These are phyloP conservation scores for Aspergillus spinulosporus DNA, from an alignment of 2,329 filamentous ascomycete genomes.

Conservation along the genomic window DNA sequence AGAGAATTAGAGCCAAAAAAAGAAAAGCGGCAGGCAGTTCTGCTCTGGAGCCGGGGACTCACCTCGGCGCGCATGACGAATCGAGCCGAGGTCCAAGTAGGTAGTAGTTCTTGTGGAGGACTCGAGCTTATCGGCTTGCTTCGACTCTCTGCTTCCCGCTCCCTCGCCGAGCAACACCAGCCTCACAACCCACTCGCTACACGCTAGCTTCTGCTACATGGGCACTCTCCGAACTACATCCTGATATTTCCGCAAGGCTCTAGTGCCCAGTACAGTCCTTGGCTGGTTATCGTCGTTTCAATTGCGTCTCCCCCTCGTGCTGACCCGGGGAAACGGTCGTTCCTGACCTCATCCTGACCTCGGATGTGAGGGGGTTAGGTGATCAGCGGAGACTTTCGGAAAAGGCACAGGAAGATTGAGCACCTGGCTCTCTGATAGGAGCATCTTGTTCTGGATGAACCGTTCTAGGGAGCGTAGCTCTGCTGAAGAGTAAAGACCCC, in stretches of 20 bases:
- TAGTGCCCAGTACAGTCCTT: not conserved
- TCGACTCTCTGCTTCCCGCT: slow-evolving; percentile 18
- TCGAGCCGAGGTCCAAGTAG: slow-evolving; percentile 35
- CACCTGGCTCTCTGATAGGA: slow-evolving; percentile 14
- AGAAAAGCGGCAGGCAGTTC: slow-evolving; percentile 13
- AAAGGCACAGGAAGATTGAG: slow-evolving; percentile 2
- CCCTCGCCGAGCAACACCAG: slow-evolving; percentile 18
- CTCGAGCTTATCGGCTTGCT: slow-evolving; percentile 19
- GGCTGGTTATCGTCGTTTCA: not conserved
- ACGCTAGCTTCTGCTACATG: not conserved
- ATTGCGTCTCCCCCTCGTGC: slow-evolving; percentile 4
- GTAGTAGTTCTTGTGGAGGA: slow-evolving; percentile 1
- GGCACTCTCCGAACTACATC: not conserved
- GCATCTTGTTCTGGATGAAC: slow-evolving; percentile 7
- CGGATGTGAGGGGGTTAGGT: slow-evolving; percentile 18
- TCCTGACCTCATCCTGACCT: slow-evolving; percentile 15
- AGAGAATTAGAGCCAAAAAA: slow-evolving; percentile 6
- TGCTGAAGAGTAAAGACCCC: slow-evolving; percentile 13
- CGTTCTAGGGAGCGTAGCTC: slow-evolving; percentile 12
- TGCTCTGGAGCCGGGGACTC: slow-evolving; percentile 12
- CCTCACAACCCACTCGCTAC: not conserved
- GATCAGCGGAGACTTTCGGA: slow-evolving; percentile 18
- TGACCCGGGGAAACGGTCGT: slow-evolving; percentile 5
- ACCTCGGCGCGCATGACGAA: slow-evolving; percentile 38
- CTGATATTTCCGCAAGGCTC: not conserved